These are phyloP conservation scores for Uronychia setigera DNA, from an alignment of 73 alveolate species.

Conservation along the genomic window DNA sequence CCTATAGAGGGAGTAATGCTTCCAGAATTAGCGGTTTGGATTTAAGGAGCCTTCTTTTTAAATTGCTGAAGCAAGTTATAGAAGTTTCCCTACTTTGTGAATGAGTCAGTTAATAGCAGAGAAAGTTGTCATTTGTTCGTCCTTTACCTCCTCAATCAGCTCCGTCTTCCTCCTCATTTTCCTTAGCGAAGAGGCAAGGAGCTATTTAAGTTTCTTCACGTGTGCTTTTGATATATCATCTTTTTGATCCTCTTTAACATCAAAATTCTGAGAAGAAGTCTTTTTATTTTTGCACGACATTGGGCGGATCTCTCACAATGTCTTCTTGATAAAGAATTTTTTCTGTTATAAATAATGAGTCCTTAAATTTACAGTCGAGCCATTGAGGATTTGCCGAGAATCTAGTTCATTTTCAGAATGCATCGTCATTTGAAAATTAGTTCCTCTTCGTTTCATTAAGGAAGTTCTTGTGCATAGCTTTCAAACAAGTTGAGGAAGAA, in stretches of 20 bases:
- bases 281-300: background rate
- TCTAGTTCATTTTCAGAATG: background rate
- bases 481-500: background rate
- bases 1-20: no score
- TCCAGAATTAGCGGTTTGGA: no score
- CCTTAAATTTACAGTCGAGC: no score
- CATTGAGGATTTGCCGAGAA: background rate
- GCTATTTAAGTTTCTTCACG: background rate
- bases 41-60: no score
- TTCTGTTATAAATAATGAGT: no score
- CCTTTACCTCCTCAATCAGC: background rate
- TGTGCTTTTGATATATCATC: background rate
- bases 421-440: background rate
- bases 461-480: background rate
- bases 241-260: background rate
- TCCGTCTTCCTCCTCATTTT: slow-evolving; percentile 1
- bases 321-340: no score
- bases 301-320: background rate
- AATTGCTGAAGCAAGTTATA: background rate
- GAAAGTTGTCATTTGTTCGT: background rate
- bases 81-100: background rate
- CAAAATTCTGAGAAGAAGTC: no score
- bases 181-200: background rate
- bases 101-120: background rate
- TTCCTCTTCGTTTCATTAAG: background rate